Conservation (phyloP, 2,329 filamentous ascomycete species). For the Nectriaceae sp. region DNA sequence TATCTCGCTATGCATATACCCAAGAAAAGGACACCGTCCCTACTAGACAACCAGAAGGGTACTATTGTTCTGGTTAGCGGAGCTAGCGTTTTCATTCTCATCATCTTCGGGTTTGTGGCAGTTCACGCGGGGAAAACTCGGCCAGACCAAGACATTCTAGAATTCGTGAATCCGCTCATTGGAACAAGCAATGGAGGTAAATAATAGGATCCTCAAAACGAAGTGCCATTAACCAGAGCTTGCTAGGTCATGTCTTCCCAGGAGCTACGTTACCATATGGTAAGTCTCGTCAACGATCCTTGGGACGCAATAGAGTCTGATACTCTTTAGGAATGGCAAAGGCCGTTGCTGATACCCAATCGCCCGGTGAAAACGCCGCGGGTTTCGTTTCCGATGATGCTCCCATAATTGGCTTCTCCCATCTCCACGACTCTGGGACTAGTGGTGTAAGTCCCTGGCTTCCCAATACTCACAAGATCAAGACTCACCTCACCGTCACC, state of each 20-base stretch:
- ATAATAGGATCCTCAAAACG: background rate
- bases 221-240: background rate
- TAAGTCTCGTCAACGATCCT: too few species aligned
- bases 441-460: constrained; percentile 18
- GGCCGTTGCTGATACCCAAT: constrained; percentile 20
- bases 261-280: constrained; percentile 51
- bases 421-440: constrained; percentile 48
- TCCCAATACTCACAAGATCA: background rate
- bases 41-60: too few species aligned
- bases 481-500: too few species aligned
- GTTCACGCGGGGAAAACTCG: too few species aligned
- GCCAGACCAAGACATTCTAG: too few species aligned
- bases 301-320: background rate
- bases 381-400: constrained; percentile 50
- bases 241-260: constrained; percentile 48
- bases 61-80: too few species aligned
- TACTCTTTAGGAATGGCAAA: constrained; percentile 23
- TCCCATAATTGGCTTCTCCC: constrained; percentile 51
- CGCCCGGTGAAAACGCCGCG: constrained; percentile 43
- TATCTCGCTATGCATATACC: too few species aligned
- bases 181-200: constrained; percentile 59
- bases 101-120: too few species aligned
- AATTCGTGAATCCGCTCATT: constrained; percentile 61
- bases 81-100: too few species aligned
- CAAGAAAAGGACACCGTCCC: too few species aligned